These are phyloP conservation scores for Aspergillus amoenus DNA, from an alignment of 2,329 filamentous ascomycete genomes.

Conservation along the genomic window DNA sequence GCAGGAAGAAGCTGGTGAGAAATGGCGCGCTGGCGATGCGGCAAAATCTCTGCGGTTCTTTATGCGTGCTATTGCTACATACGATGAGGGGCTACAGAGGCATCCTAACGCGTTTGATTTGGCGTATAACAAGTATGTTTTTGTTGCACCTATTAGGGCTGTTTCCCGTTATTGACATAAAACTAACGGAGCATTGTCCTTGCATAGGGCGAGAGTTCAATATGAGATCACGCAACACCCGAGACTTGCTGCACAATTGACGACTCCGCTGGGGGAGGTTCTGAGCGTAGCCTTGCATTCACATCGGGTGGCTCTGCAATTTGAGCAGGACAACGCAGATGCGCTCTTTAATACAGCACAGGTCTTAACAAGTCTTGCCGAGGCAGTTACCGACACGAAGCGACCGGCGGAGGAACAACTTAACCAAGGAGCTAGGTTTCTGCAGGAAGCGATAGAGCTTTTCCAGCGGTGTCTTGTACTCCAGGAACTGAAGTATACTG, in stretches of 20 bases:
- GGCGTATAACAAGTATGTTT: conserved; percentile 70
- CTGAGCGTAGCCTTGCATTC: conserved; percentile 62
- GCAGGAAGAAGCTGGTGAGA: conserved; percentile 69
- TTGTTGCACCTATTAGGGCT: background rate
- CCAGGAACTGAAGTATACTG: conserved; percentile 51
- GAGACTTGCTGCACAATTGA: conserved; percentile 60
- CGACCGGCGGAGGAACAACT: conserved; percentile 43
- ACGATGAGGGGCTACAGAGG: conserved; percentile 61
- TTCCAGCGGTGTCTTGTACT: conserved; percentile 57
- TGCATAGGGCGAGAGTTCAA: conserved; percentile 63
- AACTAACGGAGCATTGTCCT: conserved; percentile 1
- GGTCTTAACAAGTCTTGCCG: conserved; percentile 65
- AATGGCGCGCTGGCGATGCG: conserved; percentile 71
- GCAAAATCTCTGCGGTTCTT: conserved; percentile 61
- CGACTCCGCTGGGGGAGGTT: conserved; percentile 53
- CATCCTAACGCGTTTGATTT: conserved; percentile 67
- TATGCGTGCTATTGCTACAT: conserved; percentile 64
- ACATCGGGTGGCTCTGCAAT: conserved; percentile 59
- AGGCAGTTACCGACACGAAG: conserved; percentile 56
- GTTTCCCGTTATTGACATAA: background rate
- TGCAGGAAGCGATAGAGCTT: conserved; percentile 62
- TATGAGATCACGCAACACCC: conserved; percentile 69
- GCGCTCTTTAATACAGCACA: conserved; percentile 71
- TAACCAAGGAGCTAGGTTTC: conserved; percentile 50
- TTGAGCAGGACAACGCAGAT: conserved; percentile 65